phyloP scores from a whole-genome alignment of 257 asterid species.

The Henckelia pumila region DNA sequence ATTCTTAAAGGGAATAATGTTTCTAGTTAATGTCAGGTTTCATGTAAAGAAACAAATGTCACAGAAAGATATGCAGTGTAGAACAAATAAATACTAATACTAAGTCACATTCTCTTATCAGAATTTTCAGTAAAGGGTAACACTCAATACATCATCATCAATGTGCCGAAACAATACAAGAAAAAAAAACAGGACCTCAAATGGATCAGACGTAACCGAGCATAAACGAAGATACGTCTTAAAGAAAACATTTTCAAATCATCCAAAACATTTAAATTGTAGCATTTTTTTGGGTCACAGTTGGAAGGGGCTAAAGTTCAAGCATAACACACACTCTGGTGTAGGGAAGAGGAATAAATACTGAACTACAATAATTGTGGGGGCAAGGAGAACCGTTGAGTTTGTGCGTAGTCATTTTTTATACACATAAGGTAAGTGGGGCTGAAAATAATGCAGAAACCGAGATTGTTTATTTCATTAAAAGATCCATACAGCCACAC shows the following conservation, averaged over 20 bases:
- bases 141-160: no score
- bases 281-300: background rate
- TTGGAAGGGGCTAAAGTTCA: background rate
- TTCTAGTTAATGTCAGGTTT: background rate
- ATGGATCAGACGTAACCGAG: background rate
- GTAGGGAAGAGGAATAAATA: background rate
- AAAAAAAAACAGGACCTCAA: no score
- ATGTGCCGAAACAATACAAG: no score
- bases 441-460: conserved; percentile 12
- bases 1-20: background rate
- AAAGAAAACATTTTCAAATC: no score
- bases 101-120: background rate
- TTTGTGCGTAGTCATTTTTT: background rate
- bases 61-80: background rate
- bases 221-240: background rate
- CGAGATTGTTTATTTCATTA: conserved; percentile 15
- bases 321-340: background rate
- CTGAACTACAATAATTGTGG: conserved; percentile 8
- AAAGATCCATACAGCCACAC: conserved; percentile 13
- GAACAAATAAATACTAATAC: background rate
- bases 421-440: conserved; percentile 15
- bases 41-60: background rate
- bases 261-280: background rate
- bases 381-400: background rate
- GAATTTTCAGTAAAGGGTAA: background rate